Conservation (phyloP, 768 basidiomycete species). For the Psilocybe cyanescens region DNA sequence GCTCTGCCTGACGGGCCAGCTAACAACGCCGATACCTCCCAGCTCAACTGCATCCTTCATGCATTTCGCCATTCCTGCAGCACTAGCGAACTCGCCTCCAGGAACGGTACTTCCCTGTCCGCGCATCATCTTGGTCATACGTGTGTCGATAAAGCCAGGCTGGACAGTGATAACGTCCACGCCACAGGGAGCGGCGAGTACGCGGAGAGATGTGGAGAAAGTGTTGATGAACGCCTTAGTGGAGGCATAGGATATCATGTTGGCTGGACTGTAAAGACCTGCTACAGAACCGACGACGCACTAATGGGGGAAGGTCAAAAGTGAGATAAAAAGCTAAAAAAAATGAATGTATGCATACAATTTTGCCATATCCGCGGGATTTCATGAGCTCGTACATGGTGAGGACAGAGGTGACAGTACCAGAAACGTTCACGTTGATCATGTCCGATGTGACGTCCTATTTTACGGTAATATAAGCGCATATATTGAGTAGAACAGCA, state of each 20-base stretch:
- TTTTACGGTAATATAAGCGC: background rate
- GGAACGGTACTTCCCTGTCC: slow-evolving; percentile 26
- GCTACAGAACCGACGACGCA: slow-evolving; percentile 33
- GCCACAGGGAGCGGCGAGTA: slow-evolving; percentile 26
- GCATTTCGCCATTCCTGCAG: slow-evolving; percentile 24
- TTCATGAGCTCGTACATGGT: slow-evolving; percentile 36
- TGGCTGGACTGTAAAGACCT: slow-evolving; percentile 31
- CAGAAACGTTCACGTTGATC: slow-evolving; percentile 33
- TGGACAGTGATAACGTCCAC: slow-evolving; percentile 30
- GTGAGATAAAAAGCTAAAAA: background rate
- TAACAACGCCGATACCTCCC: slow-evolving; percentile 29
- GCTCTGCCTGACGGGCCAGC: slow-evolving; percentile 28
- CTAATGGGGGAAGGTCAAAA: slow-evolving; percentile 8
- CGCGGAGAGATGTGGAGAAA: slow-evolving; percentile 31
- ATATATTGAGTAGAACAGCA: background rate
- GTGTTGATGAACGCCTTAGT: slow-evolving; percentile 36
- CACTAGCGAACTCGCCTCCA: slow-evolving; percentile 19
- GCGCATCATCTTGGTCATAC: slow-evolving; percentile 30
- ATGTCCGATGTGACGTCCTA: slow-evolving; percentile 31
- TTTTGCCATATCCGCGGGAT: slow-evolving; percentile 29
- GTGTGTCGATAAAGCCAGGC: slow-evolving; percentile 32
- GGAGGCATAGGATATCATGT: slow-evolving; percentile 35
- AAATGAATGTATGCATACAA: slow-evolving; percentile 20
- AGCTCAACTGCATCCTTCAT: slow-evolving; percentile 30
- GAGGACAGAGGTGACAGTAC: slow-evolving; percentile 26